Evolutionary conservation across 768 basidiomycete species (phyloP).

Genomic region (Agrocybe chaxingu): DNA sequence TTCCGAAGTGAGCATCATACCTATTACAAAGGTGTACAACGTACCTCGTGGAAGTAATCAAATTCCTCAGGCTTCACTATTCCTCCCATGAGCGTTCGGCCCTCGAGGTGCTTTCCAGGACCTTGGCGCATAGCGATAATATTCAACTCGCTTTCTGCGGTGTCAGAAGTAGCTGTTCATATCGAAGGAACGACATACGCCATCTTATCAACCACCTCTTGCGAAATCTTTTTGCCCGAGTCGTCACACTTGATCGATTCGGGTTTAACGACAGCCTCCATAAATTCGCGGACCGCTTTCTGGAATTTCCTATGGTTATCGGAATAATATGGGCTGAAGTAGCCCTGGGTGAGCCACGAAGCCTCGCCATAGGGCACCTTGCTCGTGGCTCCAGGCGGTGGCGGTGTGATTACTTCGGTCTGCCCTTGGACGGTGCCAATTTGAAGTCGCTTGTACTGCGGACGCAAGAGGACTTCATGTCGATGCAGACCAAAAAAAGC

Average conservation of each 20-base stretch:
- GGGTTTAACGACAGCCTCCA: constrained; percentile 68
- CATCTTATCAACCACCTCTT: constrained; percentile 82
- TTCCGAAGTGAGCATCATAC: background rate
- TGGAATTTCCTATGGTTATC: constrained; percentile 71
- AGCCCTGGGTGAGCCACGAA: constrained; percentile 30
- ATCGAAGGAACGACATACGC: constrained; percentile 43
- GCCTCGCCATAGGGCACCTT: constrained; percentile 31
- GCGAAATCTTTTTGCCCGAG: constrained; percentile 81
- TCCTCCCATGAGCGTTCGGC: constrained; percentile 73
- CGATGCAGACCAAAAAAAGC: constrained; percentile 30
- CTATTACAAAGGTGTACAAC: background rate
- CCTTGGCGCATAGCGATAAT: constrained; percentile 89
- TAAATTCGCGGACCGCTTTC: constrained; percentile 69
- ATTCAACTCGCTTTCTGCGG: constrained; percentile 57
- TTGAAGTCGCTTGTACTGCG: constrained; percentile 29
- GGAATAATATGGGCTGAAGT: constrained; percentile 30
- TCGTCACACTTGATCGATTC: constrained; percentile 82
- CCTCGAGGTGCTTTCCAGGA: constrained; percentile 84
- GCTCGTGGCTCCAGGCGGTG: constrained; percentile 25
- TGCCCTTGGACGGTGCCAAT: constrained; percentile 28
- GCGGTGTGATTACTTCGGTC: constrained; percentile 24
- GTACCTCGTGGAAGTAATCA: constrained; percentile 91
- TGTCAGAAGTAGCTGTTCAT: background rate
- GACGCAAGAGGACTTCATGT: constrained; percentile 27
- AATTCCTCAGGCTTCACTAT: constrained; percentile 78